Conservation (phyloP, 129 eudicot genomes). For the Escallonia herrerae region DNA sequence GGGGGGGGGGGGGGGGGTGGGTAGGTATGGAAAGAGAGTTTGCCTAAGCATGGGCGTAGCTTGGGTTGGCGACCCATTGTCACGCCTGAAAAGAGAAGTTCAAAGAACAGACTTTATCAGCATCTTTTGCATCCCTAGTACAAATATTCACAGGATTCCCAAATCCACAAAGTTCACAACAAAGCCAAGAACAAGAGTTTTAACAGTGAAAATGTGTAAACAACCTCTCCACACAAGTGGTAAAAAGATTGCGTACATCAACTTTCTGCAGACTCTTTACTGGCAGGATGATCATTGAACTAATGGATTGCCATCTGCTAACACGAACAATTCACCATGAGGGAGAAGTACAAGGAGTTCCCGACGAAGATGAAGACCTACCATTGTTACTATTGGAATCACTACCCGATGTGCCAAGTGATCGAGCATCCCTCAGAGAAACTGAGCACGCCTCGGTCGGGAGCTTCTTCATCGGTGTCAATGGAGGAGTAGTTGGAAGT, state of each 20-base stretch:
- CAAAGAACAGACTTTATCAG: background rate
- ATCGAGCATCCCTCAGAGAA: constrained; percentile 36
- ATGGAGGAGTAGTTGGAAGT: constrained; percentile 29
- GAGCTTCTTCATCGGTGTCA: constrained; percentile 54
- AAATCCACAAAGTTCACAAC: background rate
- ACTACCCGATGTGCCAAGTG: constrained; percentile 37
- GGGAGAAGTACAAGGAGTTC: constrained; percentile 62
- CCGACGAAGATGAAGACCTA: constrained; percentile 47
- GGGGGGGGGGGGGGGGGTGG: background rate
- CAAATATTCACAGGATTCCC: background rate
- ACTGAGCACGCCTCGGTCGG: constrained; percentile 39
- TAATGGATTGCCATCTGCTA: background rate
- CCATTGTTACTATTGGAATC: constrained; percentile 51
- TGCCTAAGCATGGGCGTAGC: constrained; percentile 6
- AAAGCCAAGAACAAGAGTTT: background rate
- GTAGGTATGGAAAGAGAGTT: background rate
- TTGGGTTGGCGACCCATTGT: constrained; percentile 19
- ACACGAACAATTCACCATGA: constrained; percentile 36
- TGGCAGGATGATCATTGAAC: too few relatives aligned
- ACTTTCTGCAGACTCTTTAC: too few relatives aligned
- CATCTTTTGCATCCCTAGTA: background rate
- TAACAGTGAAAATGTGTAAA: too few relatives aligned
- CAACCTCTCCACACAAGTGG: too few relatives aligned
- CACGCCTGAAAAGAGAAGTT: constrained; percentile 7
- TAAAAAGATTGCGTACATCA: too few relatives aligned